These are phyloP conservation scores for Backusella circina DNA, from an alignment of 192 early-diverging fungal genomes.

Conservation along the genomic window DNA sequence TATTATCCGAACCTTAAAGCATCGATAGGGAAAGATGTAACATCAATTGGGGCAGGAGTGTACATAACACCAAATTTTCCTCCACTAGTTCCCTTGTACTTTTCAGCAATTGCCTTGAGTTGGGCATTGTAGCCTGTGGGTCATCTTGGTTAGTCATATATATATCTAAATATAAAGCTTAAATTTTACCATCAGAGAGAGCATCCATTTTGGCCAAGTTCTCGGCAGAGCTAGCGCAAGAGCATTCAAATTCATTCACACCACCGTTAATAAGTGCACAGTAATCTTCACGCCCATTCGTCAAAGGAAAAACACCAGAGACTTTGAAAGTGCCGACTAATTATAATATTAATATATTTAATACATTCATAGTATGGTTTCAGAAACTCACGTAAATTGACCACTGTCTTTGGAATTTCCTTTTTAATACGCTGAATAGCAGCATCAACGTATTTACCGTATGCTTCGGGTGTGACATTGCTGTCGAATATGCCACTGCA, in stretches of 20 bases:
- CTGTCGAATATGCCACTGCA: conserved; percentile 30
- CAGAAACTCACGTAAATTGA: conserved; percentile 36
- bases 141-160: not conserved
- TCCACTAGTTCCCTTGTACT: conserved; percentile 33
- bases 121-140: conserved; percentile 7
- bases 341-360: not conserved
- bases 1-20: conserved; percentile 24
- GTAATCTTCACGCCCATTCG: not conserved
- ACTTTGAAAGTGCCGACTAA: conserved; percentile 1
- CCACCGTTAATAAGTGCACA: not conserved
- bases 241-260: not conserved
- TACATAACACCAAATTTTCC: conserved; percentile 25
- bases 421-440: conserved; percentile 18
- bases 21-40: conserved; percentile 37
- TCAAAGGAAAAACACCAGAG: not conserved
- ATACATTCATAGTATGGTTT: conserved; percentile 15
- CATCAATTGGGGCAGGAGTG: conserved; percentile 4
- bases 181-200: not conserved
- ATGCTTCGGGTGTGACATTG: conserved; percentile 14
- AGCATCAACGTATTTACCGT: conserved; percentile 18
- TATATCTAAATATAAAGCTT: not conserved
- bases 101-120: conserved; percentile 35
- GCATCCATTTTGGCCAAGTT: not conserved
- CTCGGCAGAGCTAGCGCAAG: not conserved
- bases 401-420: conserved; percentile 37